These are phyloP conservation scores for Fonsecaea pugnacius DNA, from an alignment of 2,329 filamentous ascomycete species.

Conservation along the genomic window DNA sequence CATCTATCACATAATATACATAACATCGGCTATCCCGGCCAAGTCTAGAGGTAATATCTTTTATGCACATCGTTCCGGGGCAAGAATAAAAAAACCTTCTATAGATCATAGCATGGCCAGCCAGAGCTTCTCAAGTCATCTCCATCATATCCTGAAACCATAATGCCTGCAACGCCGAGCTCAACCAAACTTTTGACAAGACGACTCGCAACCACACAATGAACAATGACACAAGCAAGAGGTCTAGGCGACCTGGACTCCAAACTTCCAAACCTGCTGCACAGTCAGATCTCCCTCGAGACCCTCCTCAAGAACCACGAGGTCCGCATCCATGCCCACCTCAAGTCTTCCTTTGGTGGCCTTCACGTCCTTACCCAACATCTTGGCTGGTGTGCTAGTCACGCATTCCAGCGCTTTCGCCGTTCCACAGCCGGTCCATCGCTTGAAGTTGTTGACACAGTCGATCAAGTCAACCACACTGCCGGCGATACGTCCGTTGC, in stretches of 20 bases:
- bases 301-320: conserved; percentile 66
- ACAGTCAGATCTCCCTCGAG: conserved; percentile 61
- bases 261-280: conserved; percentile 83
- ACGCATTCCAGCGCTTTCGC: conserved; percentile 73
- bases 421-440: conserved; percentile 71
- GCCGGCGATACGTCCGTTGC: conserved; percentile 77
- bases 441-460: conserved; percentile 79
- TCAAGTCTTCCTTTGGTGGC: conserved; percentile 68
- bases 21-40: neutral
- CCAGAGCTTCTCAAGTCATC: neutral
- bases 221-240: neutral
- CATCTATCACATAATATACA: neutral
- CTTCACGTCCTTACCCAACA: conserved; percentile 66
- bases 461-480: conserved; percentile 70
- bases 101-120: conserved; percentile 1
- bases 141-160: neutral
- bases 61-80: neutral
- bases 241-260: conserved; percentile 42
- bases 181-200: conserved; percentile 7
- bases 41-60: conserved; percentile 3
- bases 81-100: conserved; percentile 7
- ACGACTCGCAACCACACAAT: neutral
- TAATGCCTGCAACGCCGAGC: conserved; percentile 3
- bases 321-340: conserved; percentile 68
- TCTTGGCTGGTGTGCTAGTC: conserved; percentile 74